Evolutionary conservation across 2,329 filamentous ascomycete genomes (phyloP).

Genomic region (Penicillium sp.): DNA sequence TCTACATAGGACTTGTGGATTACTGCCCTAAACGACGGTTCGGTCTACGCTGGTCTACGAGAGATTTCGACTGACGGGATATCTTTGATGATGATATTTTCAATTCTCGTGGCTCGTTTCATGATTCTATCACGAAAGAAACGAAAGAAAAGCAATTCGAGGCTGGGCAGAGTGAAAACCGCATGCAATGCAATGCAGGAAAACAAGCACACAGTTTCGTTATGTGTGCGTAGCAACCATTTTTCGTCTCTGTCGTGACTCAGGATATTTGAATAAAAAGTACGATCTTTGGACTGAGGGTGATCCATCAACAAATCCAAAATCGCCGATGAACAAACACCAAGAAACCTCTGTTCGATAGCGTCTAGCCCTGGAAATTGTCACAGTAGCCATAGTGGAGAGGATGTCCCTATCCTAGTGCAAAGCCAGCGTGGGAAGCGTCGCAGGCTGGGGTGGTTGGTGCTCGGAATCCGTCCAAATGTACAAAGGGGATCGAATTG

Average conservation of each 20-base stretch:
- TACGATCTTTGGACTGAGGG: slow-evolving; percentile 19
- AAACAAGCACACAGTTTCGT: slow-evolving; percentile 29
- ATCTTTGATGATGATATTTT: slow-evolving; percentile 20
- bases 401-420: slow-evolving; percentile 15
- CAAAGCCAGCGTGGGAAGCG: slow-evolving; percentile 16
- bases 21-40: not conserved
- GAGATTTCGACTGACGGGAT: not conserved
- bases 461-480: slow-evolving; percentile 16
- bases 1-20: no score
- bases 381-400: slow-evolving; percentile 20
- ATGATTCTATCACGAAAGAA: slow-evolving; percentile 37
- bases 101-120: slow-evolving; percentile 36
- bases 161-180: slow-evolving; percentile 32
- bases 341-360: slow-evolving; percentile 24
- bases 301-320: slow-evolving; percentile 16
- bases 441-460: slow-evolving; percentile 8
- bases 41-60: not conserved
- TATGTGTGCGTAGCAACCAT: slow-evolving; percentile 30
- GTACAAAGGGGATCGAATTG: slow-evolving; percentile 12
- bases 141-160: slow-evolving; percentile 28
- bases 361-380: slow-evolving; percentile 33
- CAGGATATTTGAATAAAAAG: slow-evolving; percentile 18
- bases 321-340: slow-evolving; percentile 18
- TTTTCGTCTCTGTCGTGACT: slow-evolving; percentile 31
- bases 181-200: slow-evolving; percentile 28